Conservation (phyloP, 176 grass and related monocot species). For the Bromus sterilis region DNA sequence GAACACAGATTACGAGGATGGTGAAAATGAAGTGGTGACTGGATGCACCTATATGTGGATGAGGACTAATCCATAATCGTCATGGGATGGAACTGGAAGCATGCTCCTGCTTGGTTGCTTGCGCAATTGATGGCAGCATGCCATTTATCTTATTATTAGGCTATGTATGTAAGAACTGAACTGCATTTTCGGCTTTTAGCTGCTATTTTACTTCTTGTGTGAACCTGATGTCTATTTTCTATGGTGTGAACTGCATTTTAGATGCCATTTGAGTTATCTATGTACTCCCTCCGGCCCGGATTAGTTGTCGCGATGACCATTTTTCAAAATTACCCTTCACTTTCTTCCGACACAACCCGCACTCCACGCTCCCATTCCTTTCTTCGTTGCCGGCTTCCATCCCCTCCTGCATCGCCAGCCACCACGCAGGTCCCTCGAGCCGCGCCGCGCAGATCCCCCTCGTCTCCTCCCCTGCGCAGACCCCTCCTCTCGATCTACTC, state of each 20-base stretch:
- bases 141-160: background rate
- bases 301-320: too few species aligned
- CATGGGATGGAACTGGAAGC: background rate
- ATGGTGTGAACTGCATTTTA: background rate
- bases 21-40: background rate
- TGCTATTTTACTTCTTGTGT: background rate
- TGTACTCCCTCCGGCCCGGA: too few species aligned
- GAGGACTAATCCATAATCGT: background rate
- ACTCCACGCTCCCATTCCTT: too few species aligned
- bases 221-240: background rate
- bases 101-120: background rate
- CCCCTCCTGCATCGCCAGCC: too few species aligned
- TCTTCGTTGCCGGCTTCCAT: too few species aligned
- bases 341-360: too few species aligned
- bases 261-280: background rate
- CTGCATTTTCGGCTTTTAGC: background rate
- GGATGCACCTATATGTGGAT: background rate
- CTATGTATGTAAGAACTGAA: background rate
- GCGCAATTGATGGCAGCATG: background rate
- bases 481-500: too few species aligned
- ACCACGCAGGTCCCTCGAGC: too few species aligned
- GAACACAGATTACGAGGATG: background rate
- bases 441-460: too few species aligned
- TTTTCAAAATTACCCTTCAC: too few species aligned
- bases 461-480: too few species aligned